These are phyloP conservation scores for Zygotorulaspora danielsina DNA, from an alignment of 805 yeast genomes.

Conservation along the genomic window DNA sequence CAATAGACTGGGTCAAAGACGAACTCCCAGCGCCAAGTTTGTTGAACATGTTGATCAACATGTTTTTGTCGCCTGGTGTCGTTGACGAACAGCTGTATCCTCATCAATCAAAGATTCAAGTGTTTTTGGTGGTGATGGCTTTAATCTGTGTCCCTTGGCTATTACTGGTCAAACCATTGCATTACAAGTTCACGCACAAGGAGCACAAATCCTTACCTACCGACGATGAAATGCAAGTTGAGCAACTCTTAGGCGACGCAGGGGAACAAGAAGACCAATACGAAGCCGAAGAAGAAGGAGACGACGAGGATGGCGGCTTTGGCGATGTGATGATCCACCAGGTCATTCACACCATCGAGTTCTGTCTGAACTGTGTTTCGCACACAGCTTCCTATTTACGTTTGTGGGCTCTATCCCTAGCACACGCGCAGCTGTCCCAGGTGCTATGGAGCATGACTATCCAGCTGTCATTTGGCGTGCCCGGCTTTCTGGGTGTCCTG, in stretches of 20 bases:
- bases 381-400: conserved; percentile 77
- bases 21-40: conserved; percentile 65
- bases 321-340: conserved; percentile 75
- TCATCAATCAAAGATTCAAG: conserved; percentile 61
- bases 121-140: conserved; percentile 54
- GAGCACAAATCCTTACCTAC: conserved; percentile 27
- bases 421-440: conserved; percentile 72
- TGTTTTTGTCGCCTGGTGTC: conserved; percentile 71
- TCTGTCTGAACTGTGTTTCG: conserved; percentile 73
- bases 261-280: conserved; percentile 16
- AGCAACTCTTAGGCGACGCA: conserved; percentile 14
- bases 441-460: conserved; percentile 78
- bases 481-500: conserved; percentile 51
- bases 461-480: conserved; percentile 53
- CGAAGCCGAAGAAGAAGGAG: conserved; percentile 42
- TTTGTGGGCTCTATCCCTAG: conserved; percentile 74
- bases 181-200: conserved; percentile 38
- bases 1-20: conserved; percentile 62
- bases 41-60: conserved; percentile 68
- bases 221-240: conserved; percentile 16
- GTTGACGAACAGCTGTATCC: conserved; percentile 62
- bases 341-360: conserved; percentile 76
- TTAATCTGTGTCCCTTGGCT: conserved; percentile 73
- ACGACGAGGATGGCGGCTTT: conserved; percentile 45
- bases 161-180: conserved; percentile 59